Base-by-base conservation (phyloP, 768 basidiomycete genomes). In the Tricholoma sp. region DNA sequence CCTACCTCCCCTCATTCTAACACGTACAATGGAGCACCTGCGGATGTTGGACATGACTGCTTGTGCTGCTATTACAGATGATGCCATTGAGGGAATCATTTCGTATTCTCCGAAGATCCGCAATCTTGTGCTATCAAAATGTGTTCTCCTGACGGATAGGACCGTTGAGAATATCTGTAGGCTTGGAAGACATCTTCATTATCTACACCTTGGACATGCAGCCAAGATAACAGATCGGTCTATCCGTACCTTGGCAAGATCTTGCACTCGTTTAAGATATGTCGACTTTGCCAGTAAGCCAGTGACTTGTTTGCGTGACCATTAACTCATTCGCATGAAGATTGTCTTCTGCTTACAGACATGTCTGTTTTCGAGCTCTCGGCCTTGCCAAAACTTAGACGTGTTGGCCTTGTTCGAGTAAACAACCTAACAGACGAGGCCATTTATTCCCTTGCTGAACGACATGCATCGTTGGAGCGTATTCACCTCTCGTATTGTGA, bases 401-500 rank as follows among this genome's bases (percentile, higher is more conserved):
- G 97, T 2, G 89, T 99, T 61, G 97, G 97, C 51, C 86, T 99
- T 34, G 97, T 98, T 43, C 85, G 95, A 57, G 94, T 98, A 50
- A 84, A 77, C 68, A 92, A 94, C 64, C 76, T 99, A 56, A 99
- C 97, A 10, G 97, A 99, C 67, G 86, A 96, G 64, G 93, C 93
- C 2, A 86, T 98, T 31, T 90, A 89, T 67, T 81, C 94, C 1
- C 82, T 99, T 9, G 91, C 85, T 8, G 89, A 93, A 59, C 83
- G 93, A 14, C 85, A 91, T 64, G 83, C 84, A 27, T 88, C 92
- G 8, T 79, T 98, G 21, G 97, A 99, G 69, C 88, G 97, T 39
- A 93, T 99, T 19, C 97, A 99, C 72, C 77, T 99, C 50, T 97
- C 94, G 2, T 98, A 98, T 68, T 99, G 97, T 71, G 93, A 97